These are phyloP conservation scores for Skeletonema menzelii DNA, from an alignment of 108 stramenopile genomes.

Conservation along the genomic window DNA sequence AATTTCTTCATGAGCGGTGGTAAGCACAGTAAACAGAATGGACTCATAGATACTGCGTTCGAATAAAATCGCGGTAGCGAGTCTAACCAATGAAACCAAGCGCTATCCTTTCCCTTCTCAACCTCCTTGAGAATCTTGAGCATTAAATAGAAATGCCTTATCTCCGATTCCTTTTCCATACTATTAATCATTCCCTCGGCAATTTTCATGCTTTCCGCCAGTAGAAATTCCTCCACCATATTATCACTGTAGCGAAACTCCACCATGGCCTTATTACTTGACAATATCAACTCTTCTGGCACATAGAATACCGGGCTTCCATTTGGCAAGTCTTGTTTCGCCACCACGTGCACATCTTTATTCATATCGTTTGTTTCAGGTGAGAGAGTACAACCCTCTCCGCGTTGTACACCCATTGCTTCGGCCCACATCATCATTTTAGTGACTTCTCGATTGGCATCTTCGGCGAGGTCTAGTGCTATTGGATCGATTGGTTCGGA, in stretches of 20 bases:
- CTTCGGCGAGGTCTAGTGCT: background rate
- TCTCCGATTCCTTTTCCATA: background rate
- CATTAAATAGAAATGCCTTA: conserved; percentile 39
- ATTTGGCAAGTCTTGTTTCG: conserved; percentile 35
- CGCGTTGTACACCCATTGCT: conserved; percentile 6
- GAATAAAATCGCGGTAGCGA: conserved; percentile 47
- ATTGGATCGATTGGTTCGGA: background rate
- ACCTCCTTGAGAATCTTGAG: conserved; percentile 45
- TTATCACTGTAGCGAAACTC: conserved; percentile 27
- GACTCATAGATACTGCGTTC: conserved; percentile 50
- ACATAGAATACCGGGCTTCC: conserved; percentile 49
- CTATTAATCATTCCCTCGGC: conserved; percentile 9
- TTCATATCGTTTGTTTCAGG: conserved; percentile 6
- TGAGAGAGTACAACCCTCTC: conserved; percentile 1
- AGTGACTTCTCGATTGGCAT: conserved; percentile 4
- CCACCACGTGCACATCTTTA: conserved; percentile 33
- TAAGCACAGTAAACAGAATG: conserved; percentile 35
- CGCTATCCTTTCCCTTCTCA: conserved; percentile 47
- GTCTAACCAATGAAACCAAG: conserved; percentile 55
- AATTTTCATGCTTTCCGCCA: background rate
- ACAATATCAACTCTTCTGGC: conserved; percentile 42
- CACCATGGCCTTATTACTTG: conserved; percentile 37
- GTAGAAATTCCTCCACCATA: background rate
- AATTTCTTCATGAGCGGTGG: conserved; percentile 35
- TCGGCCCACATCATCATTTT: conserved; percentile 11